A percentile compares a stretch with the other conserved stretches of the same genome.
phyloP scores from a whole-genome alignment of 805 yeast genomes.

The Brettanomyces bruxellensis region DNA sequence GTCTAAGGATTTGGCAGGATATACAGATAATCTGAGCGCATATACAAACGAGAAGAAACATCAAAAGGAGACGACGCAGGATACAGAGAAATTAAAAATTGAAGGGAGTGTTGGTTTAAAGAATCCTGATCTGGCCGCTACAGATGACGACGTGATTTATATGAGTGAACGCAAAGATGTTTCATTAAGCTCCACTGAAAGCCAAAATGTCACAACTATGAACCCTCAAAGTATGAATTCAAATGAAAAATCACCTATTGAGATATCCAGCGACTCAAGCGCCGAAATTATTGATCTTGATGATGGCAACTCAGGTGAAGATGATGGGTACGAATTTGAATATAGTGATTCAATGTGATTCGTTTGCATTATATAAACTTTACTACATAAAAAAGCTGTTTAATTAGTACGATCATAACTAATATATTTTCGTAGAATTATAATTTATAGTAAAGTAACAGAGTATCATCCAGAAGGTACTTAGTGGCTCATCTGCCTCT shows the following conservation, averaged over 20 bases:
- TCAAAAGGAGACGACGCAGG: no score
- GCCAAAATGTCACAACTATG: background rate
- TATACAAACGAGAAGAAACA: no score
- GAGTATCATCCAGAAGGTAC: background rate
- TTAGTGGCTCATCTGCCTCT: background rate
- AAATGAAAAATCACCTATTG: background rate
- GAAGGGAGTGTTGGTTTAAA: no score
- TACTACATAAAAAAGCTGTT: background rate
- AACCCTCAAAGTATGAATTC: no score
- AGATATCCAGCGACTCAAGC: background rate
- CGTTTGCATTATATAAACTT: background rate
- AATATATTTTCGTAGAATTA: background rate
- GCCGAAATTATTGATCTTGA: constrained; percentile 1
- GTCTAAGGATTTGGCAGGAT: no score
- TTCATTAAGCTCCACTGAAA: background rate
- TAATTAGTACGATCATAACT: background rate
- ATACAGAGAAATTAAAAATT: no score
- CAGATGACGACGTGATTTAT: background rate
- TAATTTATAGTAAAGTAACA: background rate
- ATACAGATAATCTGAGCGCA: no score
- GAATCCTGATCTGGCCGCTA: no score
- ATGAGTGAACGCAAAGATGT: background rate
- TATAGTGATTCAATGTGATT: constrained; percentile 26
- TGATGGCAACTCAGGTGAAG: constrained; percentile 4
- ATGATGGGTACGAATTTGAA: constrained; percentile 39